Evolutionary conservation across 768 basidiomycete genomes (phyloP), one percentile per base, ranked within the genome.

Genomic region (Albatrellus ellisii): DNA sequence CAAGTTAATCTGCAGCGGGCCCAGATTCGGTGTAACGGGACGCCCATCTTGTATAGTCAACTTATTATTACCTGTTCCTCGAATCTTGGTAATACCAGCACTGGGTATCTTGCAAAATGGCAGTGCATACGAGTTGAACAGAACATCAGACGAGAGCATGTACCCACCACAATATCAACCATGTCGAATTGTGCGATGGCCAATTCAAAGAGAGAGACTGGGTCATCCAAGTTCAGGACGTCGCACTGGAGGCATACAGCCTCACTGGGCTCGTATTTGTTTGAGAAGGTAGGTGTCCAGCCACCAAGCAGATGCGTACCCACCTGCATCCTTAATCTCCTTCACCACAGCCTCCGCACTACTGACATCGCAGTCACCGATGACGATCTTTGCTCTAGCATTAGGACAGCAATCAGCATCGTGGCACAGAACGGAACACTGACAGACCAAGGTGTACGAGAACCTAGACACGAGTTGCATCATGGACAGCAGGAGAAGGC

Each of bases 111-210:
- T 8, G 21, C 17, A n/a, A n/a, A n/a, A n/a, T n/a, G n/a, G n/a
- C n/a, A 7, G n/a, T 12, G 17, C 9, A 34, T 11, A 14, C 22
- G 2, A n/a, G 25, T 5, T 26, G 21, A 24, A 8, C 2, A 5
- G 20, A 28, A 15, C 36, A n/a, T 15, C n/a, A n/a, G n/a, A 26
- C 3, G 42, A 18, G 20, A 14, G 14, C n/a, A 21, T n/a, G 36
- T 36, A 49, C 57, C 29, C 9, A 61, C 55, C 25, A 61, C 59
- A 27, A 62, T 49, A 42, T 62, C 59, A 18, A 62, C 52, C 4
- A 51, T 26, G 32, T 56, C 56, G 42, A 44, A 58, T 20, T 44
- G 48, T 21, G 33, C 21, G 4, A 56, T 46, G 3, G 56, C 58
- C 14, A 53, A 39, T 25, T 60, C 51, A 43, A 62, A 62, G 10